Percentiles rank a stretch among this genome's conserved stretches.
Conservation (phyloP, 768 basidiomycete genomes). For the Tulasnella sp. region DNA sequence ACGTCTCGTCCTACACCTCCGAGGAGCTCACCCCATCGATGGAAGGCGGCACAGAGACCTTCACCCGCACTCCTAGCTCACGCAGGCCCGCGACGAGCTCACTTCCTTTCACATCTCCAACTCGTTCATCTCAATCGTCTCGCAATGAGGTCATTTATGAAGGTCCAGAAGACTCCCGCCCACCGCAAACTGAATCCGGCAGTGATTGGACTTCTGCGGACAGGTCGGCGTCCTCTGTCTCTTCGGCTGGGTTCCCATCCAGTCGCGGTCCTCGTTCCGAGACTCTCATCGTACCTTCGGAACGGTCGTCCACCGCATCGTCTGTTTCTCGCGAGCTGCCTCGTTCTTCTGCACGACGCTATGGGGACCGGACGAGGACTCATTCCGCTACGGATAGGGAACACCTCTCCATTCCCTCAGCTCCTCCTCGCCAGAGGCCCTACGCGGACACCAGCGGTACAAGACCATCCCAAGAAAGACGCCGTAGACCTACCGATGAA, state of each 20-base stretch:
- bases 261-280: background rate
- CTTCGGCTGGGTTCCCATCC: background rate
- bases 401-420: background rate
- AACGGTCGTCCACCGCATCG: background rate
- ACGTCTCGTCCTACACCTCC: conserved; percentile 14
- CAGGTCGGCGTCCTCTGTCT: background rate
- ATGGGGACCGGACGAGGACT: background rate
- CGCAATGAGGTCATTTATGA: background rate
- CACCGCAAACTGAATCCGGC: background rate
- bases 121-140: background rate
- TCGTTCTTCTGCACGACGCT: background rate
- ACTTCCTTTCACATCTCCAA: background rate
- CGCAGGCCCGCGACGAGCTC: background rate
- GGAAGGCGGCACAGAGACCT: background rate
- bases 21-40: background rate
- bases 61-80: background rate
- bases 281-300: background rate
- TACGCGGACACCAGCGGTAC: conserved; percentile 4
- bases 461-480: too few species aligned
- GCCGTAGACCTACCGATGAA: too few species aligned
- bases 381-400: background rate
- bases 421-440: background rate
- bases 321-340: too few species aligned
- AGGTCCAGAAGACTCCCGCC: background rate
- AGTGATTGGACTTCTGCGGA: background rate